These are phyloP conservation scores for Tricholoma furcatifolium DNA, from an alignment of 768 basidiomycete species.

Conservation along the genomic window DNA sequence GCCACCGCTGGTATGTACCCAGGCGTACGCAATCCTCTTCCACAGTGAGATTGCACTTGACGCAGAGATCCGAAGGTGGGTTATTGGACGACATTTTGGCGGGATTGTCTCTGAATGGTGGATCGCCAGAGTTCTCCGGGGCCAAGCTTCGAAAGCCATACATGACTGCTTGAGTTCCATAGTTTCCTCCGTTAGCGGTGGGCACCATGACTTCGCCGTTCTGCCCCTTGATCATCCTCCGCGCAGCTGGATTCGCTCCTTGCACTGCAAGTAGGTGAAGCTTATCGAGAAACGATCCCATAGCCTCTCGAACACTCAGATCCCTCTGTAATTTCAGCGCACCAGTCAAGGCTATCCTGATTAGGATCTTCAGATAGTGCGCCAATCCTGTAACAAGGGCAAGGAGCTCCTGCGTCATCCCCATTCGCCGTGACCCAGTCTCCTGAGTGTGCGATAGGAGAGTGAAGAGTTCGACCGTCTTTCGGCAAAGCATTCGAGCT, in stretches of 20 bases:
- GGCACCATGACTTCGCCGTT: constrained; percentile 60
- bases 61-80: constrained; percentile 88
- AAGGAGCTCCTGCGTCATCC: constrained; percentile 95
- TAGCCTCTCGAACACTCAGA: constrained; percentile 75
- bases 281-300: constrained; percentile 89
- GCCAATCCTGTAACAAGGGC: constrained; percentile 98
- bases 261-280: constrained; percentile 88
- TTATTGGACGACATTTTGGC: constrained; percentile 58
- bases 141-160: constrained; percentile 93
- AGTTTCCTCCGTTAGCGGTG: constrained; percentile 47
- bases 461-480: constrained; percentile 98
- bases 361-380: constrained; percentile 99
- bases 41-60: constrained; percentile 84
- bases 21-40: constrained; percentile 97
- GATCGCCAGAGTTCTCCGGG: constrained; percentile 88
- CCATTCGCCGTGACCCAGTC: constrained; percentile 85
- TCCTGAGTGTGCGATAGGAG: constrained; percentile 94
- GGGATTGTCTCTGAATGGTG: constrained; percentile 61
- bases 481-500: constrained; percentile 97
- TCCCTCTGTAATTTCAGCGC: constrained; percentile 95
- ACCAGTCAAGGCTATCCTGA: constrained; percentile 95
- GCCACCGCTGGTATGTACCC: constrained; percentile 97
- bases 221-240: constrained; percentile 72
- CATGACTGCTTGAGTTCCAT: constrained; percentile 82
- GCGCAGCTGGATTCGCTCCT: constrained; percentile 76